Evolutionary conservation across 192 early-diverging fungal species (phyloP), one percentile per base, ranked within the genome.

Genomic region (Coemansia sp.): DNA sequence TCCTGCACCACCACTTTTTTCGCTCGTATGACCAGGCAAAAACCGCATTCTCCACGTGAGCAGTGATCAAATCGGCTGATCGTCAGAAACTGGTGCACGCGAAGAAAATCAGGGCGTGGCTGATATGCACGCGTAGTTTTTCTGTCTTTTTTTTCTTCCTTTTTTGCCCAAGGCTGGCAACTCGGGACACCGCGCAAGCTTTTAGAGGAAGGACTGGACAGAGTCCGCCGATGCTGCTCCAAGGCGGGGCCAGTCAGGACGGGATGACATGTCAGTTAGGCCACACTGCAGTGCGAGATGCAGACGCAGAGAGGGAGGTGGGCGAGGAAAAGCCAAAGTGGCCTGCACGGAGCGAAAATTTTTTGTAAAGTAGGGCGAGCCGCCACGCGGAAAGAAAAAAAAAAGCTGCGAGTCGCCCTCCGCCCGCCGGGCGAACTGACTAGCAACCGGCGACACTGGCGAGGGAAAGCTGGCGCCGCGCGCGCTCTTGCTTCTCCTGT

Each of bases 41-140:
- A 32, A 29, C 27, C 52, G 13, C 52, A 52, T 52, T 52, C 49
- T 52, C 8, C 49, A 52, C 49, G 49, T 52, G 49, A 52, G 49
- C 24, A 22, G 3, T 52, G 49, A 52, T 52, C 12, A 52, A 29
- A 52, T 52, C 24, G 24, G 49, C 12, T 52, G 24, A 52, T 52
- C 24, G 22, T 8, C 49, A 10, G 11, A 29, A 22, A n/a, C 45
- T 18, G 45, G n/a, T 22, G 45, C 20, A 47, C 8, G 45, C 18
- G 6, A 47, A 18, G 45, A 47, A 22, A 47, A 43, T 43, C 41
- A 43, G 41, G 41, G 41, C 39, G 39, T 40, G 39, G 39, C 41
- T 15, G 32, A 43, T 2, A 3, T 16, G 44, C n/a, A 47, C 44
- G 44, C 44, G 44, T 18, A 15, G 20, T 47, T 13, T 11, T 11